Base-by-base conservation (phyloP, 371 early-diverging fungal species). In the Circinella umbellata region DNA sequence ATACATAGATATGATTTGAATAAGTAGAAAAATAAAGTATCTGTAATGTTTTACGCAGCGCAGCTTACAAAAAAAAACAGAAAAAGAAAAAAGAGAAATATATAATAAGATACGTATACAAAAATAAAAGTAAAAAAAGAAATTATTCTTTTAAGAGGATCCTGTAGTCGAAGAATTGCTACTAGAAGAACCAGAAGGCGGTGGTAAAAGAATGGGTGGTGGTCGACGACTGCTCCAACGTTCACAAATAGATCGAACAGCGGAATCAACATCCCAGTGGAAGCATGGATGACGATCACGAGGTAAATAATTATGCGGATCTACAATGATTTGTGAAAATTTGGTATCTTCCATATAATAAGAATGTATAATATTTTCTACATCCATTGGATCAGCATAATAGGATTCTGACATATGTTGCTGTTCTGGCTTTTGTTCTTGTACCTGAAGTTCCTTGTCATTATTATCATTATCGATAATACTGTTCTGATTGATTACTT, bases 261-360 rank as follows among this genome's bases (percentile, higher is more conserved):
- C 77, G 3, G 63, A 60, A 38, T 76, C 77, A 15, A 76, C 42
- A 61, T 76, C 71, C 70, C 73, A 76, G 47, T 76, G 77, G 57
- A 76, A 76, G 48, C 64, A 70, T 38, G 69, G 69, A 53, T 69
- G 60, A 5, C 59, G 53, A 35, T 76, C 71, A 10, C 66, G 53
- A 35, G 75, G 75, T 48, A 75, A 54, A 47, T 47, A 34, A 37
- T 61, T 14, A 15, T 61, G 61, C 14, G 62, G 68, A 68, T 68
- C 68, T 14, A 68, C 39, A 34, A 68, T 66, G 36, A 47, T 38
- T 14, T 51, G 68, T 4, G 61, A 38, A 53, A 35, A 61, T 20
- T 68, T 46, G 55, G 34, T 60, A 36, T 42, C 14, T 64, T 64
- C 65, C 67, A 66, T 66, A 37, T 66, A 66, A 15, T 66, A 66